Evolutionary conservation across 148 eudicot species (phyloP).

Genomic region (Vaccinium macrocarpon): DNA sequence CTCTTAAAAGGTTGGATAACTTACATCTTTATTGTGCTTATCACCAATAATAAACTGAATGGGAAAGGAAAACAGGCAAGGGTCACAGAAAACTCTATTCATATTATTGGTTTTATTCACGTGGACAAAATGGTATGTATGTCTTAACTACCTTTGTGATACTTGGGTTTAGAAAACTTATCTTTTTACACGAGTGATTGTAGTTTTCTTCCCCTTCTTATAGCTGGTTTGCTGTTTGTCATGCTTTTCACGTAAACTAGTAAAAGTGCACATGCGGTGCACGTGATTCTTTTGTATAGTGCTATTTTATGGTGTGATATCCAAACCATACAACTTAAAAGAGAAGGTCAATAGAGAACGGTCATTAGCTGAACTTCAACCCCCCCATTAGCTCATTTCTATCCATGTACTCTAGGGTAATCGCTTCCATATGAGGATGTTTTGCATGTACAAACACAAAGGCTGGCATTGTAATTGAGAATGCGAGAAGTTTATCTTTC

Average conservation of each 20-base stretch:
- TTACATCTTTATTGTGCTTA: neutral
- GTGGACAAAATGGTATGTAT: neutral
- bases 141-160: neutral
- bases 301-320: no score
- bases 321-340: no score
- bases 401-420: no score
- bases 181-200: neutral
- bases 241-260: neutral
- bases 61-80: neutral
- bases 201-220: neutral
- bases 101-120: neutral
- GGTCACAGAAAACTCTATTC: neutral
- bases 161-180: neutral
- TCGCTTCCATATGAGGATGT: no score
- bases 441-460: no score
- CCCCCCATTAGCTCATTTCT: no score
- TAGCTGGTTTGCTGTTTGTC: neutral
- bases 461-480: no score
- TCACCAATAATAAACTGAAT: neutral
- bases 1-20: neutral
- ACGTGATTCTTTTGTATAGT: no score
- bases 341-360: no score
- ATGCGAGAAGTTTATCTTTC: no score
- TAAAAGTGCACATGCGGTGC: no score
- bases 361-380: no score